phyloP scores from a whole-genome alignment of 169 alveolate species.

The Toxoplasma gondii region DNA sequence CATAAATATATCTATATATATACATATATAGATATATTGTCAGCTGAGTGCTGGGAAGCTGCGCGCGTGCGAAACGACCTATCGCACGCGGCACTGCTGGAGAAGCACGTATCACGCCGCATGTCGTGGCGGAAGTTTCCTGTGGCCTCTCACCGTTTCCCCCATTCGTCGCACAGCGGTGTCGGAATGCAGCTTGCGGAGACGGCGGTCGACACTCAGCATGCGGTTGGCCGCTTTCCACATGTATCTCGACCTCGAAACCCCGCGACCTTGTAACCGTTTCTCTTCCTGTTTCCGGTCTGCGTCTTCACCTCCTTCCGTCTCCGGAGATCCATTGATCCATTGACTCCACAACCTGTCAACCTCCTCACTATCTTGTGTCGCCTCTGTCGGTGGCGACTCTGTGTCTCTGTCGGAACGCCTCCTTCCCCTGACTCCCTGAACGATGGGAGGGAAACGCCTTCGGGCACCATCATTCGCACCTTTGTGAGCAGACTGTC shows the following conservation, averaged over 20 bases:
- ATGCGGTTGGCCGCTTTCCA: slow-evolving; percentile 34
- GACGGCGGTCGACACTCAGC: slow-evolving; percentile 25
- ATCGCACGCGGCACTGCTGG: too few species aligned
- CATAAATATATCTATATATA: too few species aligned
- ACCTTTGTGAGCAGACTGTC: too few species aligned
- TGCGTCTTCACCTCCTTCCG: not conserved
- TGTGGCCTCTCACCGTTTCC: not conserved
- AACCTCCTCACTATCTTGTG: not conserved
- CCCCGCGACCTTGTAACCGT: not conserved
- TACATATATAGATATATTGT: too few species aligned
- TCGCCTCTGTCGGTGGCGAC: not conserved
- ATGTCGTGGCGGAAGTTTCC: too few species aligned
- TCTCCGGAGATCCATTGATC: not conserved
- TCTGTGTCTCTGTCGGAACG: not conserved
- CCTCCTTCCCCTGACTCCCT: not conserved
- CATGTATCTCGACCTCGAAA: not conserved
- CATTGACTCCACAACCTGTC: slow-evolving; percentile 10
- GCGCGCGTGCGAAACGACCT: too few species aligned
- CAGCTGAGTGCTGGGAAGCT: too few species aligned
- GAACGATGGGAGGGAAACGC: too few species aligned
- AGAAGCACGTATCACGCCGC: too few species aligned
- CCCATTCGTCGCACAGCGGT: not conserved
- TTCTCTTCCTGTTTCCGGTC: not conserved
- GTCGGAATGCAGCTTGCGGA: not conserved
- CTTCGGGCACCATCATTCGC: too few species aligned